Evolutionary conservation across 495 filamentous ascomycete genomes (phyloP), one percentile per base, ranked within the genome.

Genomic region (Podospora bellae-mahoneyi): DNA sequence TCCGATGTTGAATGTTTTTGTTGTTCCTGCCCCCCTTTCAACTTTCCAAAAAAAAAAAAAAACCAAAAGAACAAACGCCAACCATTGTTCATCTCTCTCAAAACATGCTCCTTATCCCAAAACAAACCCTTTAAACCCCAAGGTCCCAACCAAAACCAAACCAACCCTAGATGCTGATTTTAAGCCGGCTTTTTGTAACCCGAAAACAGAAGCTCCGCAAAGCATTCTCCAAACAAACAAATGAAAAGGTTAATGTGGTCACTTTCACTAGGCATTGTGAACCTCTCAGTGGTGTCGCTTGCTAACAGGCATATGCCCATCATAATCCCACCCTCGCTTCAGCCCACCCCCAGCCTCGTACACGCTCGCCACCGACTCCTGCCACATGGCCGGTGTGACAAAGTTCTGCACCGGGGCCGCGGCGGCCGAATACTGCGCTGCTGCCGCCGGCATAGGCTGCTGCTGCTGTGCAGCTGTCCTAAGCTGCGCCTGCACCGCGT

Each of bases 351-450:
- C 88, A 64, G 88, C 88, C 59, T 93, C 91, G 78, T 90, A 97
- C 1, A 94, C 92, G 73, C 88, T 92, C 16, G 96, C 94, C 71
- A 99, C 94, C 58, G 89, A 92, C 73, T 97, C 91, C 77, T 97
- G 94, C 95, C 95, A 99, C 87, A 97, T 96, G 68, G 90, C 90
- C 13, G 95, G 92, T 15, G 92, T 96, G 66, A 99, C 92, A 70
- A 96, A 89, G 18, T 88, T 84, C 69, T 82, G 79, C 20, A 81
- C 76, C 7, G 83, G 85, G 18, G 86, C 80, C 15, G 83, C 77
- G 18, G 86, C 80, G 13, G 84, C 77, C 39, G 82, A 82, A 66
- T 88, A 87, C 60, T 87, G 82, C 30, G 30, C 30, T 32, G 30
- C 30, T 32, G 30, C 7, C 7, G 30, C 83, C 6, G 84, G 78